Conservation (phyloP, 345 rosid species). For the Populus davidiana region DNA sequence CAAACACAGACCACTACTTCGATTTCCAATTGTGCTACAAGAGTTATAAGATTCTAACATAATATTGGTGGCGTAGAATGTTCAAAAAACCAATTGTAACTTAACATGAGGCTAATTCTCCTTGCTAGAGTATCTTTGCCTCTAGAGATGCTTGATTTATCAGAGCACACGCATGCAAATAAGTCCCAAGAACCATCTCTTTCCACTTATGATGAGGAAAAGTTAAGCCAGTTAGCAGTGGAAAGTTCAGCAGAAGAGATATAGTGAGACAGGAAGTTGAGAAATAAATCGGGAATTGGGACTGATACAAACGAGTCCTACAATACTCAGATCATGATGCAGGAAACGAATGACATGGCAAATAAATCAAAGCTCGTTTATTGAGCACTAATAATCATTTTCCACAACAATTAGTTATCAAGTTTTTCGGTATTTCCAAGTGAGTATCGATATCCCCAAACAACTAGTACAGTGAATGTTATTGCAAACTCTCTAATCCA, state of each 20-base stretch:
- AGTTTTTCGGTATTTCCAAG: background rate
- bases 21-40: too few relatives aligned
- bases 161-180: too few relatives aligned
- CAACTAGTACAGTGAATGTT: background rate
- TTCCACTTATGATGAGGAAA: constrained; percentile 3
- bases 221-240: background rate
- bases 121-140: background rate
- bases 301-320: background rate
- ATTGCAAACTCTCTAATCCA: background rate
- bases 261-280: background rate
- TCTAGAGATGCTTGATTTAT: background rate
- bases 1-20: background rate
- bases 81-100: background rate
- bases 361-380: background rate
- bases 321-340: background rate
- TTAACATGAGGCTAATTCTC: background rate
- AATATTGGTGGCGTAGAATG: too few relatives aligned
- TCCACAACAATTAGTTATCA: background rate
- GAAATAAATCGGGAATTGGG: constrained; percentile 1
- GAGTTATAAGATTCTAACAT: too few relatives aligned
- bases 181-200: constrained; percentile 14
- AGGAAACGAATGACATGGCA: background rate
- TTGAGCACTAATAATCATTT: background rate
- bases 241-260: constrained; percentile 12
- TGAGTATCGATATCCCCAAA: background rate